Conservation (phyloP, 192 early-diverging fungal species). For the Rhizophagus prolifer region DNA sequence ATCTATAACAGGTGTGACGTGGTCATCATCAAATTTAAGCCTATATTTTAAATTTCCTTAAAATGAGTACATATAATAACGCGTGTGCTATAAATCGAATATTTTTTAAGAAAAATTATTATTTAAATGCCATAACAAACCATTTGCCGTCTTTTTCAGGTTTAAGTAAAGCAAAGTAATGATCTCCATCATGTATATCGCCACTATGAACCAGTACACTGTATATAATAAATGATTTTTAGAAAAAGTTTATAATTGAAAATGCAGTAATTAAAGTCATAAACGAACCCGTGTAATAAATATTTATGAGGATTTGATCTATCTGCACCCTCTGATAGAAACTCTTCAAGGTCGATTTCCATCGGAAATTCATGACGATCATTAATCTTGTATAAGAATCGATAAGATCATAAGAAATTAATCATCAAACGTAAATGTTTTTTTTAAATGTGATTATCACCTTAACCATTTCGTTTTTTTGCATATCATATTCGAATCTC, state of each 20-base stretch:
- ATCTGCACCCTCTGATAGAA: slow-evolving; percentile 67
- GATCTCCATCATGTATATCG: slow-evolving; percentile 87
- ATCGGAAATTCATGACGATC: slow-evolving; percentile 94
- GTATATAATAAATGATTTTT: slow-evolving; percentile 9
- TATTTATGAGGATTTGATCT: slow-evolving; percentile 71
- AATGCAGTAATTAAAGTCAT: neutral
- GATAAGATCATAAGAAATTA: neutral
- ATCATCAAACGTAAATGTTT: neutral
- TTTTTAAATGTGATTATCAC: slow-evolving; percentile 33
- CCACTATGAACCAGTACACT: slow-evolving; percentile 95
- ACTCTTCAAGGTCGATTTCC: slow-evolving; percentile 83
- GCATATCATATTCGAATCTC: slow-evolving; percentile 96
- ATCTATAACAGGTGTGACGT: slow-evolving; percentile 75
- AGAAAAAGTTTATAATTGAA: neutral
- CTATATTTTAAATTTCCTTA: slow-evolving; percentile 10
- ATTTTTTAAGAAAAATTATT: no score
- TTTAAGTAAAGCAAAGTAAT: slow-evolving; percentile 90
- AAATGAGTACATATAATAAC: no score
- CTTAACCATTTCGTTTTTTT: slow-evolving; percentile 87
- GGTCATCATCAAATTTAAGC: slow-evolving; percentile 94
- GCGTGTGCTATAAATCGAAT: no score
- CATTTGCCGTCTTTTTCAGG: slow-evolving; percentile 78
- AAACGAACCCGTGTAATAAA: slow-evolving; percentile 75
- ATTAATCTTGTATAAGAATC: slow-evolving; percentile 61
- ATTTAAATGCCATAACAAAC: slow-evolving; percentile 35